These are phyloP conservation scores for Salix suchowensis DNA, from an alignment of 345 rosid genomes.

Conservation along the genomic window DNA sequence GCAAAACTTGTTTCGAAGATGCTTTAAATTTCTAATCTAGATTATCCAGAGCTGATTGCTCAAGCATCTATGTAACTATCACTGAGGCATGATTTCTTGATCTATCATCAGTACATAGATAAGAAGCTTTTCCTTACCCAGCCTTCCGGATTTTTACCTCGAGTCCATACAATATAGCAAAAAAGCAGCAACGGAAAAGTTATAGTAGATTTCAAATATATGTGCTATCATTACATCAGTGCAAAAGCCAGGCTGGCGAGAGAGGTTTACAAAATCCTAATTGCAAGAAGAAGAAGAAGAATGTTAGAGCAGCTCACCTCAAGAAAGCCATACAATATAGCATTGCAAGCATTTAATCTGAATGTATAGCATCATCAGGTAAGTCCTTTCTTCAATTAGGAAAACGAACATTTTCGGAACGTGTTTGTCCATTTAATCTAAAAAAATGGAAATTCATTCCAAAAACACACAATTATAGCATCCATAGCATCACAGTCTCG, in stretches of 20 bases:
- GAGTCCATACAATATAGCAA: not conserved
- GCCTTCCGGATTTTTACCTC: too few relatives aligned
- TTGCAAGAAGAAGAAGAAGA: not conserved
- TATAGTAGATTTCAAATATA: too few relatives aligned
- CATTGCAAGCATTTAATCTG: constrained; percentile 75
- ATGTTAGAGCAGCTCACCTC: constrained; percentile 43
- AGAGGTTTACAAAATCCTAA: not conserved
- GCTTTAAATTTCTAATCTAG: not conserved
- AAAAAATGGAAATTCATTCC: not conserved
- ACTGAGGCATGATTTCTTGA: not conserved
- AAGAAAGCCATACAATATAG: constrained; percentile 76
- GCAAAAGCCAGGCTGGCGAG: not conserved
- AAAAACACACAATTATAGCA: not conserved
- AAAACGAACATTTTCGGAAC: not conserved
- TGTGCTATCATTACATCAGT: not conserved
- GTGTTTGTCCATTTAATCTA: too few relatives aligned
- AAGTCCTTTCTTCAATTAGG: constrained; percentile 39
- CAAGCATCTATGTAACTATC: not conserved
- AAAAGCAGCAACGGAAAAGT: too few relatives aligned
- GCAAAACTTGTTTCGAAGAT: not conserved
- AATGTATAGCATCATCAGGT: constrained; percentile 40
- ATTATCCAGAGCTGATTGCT: not conserved
- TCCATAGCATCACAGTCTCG: not conserved
- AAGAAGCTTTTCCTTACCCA: not conserved
- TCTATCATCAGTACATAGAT: not conserved